These are phyloP conservation scores for Agaricus bisporus DNA, from an alignment of 768 basidiomycete genomes.

Conservation along the genomic window DNA sequence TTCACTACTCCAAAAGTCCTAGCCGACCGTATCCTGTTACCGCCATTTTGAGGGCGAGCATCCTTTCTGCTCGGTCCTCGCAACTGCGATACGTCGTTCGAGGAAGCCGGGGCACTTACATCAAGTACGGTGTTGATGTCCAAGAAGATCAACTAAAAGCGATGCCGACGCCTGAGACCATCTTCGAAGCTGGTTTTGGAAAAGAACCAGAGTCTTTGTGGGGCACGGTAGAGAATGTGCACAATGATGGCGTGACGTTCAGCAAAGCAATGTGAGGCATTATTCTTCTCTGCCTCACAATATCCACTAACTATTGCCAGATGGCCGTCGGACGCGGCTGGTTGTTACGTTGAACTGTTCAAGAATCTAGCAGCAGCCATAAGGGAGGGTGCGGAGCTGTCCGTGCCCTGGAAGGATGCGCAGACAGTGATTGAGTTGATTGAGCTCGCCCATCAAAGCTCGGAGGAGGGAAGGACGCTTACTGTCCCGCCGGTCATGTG, in stretches of 20 bases:
- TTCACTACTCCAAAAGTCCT: slow-evolving; percentile 41
- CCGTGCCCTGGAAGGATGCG: slow-evolving; percentile 72
- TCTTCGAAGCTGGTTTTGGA: slow-evolving; percentile 45
- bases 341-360: slow-evolving; percentile 57
- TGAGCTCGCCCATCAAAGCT: slow-evolving; percentile 65
- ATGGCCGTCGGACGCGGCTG: slow-evolving; percentile 57
- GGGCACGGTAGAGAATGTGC: slow-evolving; percentile 55
- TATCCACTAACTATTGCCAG: slow-evolving; percentile 26
- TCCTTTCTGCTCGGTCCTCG: slow-evolving; percentile 56
- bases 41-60: slow-evolving; percentile 62
- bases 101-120: slow-evolving; percentile 65
- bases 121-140: slow-evolving; percentile 71
- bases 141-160: slow-evolving; percentile 75
- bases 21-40: slow-evolving; percentile 49
- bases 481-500: slow-evolving; percentile 25
- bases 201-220: slow-evolving; percentile 57
- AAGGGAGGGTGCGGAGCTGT: slow-evolving; percentile 42
- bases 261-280: slow-evolving; percentile 29
- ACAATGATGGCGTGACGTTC: slow-evolving; percentile 37
- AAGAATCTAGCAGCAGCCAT: slow-evolving; percentile 62
- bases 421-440: slow-evolving; percentile 69
- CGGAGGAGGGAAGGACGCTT: slow-evolving; percentile 46
- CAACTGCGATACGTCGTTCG: slow-evolving; percentile 72
- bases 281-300: not conserved
- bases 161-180: slow-evolving; percentile 39